Evolutionary conservation across 768 basidiomycete species (phyloP).

Genomic region (Austroboletus eburneus): DNA sequence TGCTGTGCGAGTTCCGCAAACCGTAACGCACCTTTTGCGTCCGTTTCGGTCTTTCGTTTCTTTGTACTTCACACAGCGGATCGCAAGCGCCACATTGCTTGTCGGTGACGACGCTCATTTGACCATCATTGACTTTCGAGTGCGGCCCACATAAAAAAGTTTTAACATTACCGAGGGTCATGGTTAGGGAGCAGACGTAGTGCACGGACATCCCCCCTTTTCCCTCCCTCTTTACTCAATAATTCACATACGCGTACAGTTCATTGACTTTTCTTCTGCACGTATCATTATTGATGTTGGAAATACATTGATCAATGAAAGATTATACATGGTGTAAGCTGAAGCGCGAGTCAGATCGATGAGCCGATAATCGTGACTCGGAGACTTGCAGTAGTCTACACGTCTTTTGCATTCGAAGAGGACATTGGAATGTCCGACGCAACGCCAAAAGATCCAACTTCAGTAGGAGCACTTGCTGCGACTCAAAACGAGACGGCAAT

Average conservation of each 20-base stretch:
- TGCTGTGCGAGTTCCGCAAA: conserved; percentile 92
- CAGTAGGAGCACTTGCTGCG: conserved; percentile 26
- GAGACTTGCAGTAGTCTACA: background rate
- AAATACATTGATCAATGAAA: conserved; percentile 13
- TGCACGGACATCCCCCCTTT: conserved; percentile 34
- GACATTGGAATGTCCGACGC: conserved; percentile 18
- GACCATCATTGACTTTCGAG: background rate
- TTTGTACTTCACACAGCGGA: background rate
- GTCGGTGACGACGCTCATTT: conserved; percentile 4
- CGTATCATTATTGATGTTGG: conserved; percentile 24
- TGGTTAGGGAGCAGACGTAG: conserved; percentile 33
- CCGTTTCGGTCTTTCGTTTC: background rate
- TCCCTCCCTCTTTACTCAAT: conserved; percentile 23
- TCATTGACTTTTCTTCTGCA: conserved; percentile 21
- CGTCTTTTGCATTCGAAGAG: background rate
- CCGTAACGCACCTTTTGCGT: conserved; percentile 38
- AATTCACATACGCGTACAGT: conserved; percentile 23
- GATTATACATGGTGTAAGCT: background rate
- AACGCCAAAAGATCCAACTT: conserved; percentile 21
- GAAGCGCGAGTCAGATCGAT: background rate
- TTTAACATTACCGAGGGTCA: conserved; percentile 26
- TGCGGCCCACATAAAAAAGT: conserved; percentile 13
- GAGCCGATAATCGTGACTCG: conserved; percentile 8
- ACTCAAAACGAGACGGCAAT: conserved; percentile 25
- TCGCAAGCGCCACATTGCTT: background rate